Conservation (phyloP, 164 flowering plant genomes). For the Chimonanthus salicifolius region DNA sequence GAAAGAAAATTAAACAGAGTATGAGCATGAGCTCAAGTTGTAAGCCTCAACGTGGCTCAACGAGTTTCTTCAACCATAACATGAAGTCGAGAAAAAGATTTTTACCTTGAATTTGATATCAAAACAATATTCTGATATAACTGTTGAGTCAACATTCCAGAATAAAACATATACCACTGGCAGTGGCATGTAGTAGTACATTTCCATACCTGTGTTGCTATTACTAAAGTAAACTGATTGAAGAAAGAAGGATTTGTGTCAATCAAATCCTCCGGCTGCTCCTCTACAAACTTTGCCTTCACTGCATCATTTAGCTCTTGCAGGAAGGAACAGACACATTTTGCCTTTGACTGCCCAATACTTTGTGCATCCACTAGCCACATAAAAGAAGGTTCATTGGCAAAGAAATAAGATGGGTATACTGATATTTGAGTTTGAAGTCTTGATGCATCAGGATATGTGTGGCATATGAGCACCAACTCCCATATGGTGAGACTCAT, state of each 20-base stretch:
- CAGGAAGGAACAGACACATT: slow-evolving; percentile 83
- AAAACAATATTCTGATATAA: too few relatives aligned
- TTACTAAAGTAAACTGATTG: slow-evolving; percentile 78
- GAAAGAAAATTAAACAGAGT: too few relatives aligned
- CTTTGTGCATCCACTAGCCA: slow-evolving; percentile 73
- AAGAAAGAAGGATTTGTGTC: slow-evolving; percentile 81
- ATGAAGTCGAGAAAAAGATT: too few relatives aligned
- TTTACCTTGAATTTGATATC: too few relatives aligned
- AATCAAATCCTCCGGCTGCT: slow-evolving; percentile 69
- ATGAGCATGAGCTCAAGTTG: too few relatives aligned
- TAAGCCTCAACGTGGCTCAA: too few relatives aligned
- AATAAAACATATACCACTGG: background rate
- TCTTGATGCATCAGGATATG: background rate
- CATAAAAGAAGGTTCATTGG: slow-evolving; percentile 4
- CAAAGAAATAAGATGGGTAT: background rate
- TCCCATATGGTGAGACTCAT: background rate
- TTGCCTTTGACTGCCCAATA: slow-evolving; percentile 88
- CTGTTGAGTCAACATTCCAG: background rate
- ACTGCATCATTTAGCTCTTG: slow-evolving; percentile 97
- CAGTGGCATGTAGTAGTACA: slow-evolving; percentile 4
- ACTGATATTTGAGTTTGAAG: background rate
- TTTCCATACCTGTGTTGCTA: slow-evolving; percentile 83
- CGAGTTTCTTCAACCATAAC: too few relatives aligned
- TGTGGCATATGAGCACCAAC: background rate
- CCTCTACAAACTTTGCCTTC: slow-evolving; percentile 90